phyloP scores from a whole-genome alignment of 345 rosid species.

The Aquilaria yunnanensis region DNA sequence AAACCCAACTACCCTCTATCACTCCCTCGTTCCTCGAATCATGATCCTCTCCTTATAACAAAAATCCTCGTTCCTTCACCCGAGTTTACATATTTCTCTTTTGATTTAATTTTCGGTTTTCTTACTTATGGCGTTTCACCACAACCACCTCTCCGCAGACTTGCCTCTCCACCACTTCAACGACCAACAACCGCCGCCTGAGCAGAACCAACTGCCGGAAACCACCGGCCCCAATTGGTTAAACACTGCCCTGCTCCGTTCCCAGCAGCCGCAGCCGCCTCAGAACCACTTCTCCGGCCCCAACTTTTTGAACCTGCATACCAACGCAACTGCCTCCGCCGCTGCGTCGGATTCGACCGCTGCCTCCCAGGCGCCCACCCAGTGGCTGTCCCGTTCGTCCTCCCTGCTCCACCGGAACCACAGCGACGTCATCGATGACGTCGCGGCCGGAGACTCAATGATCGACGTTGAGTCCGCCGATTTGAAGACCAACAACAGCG shows the following conservation, averaged over 20 bases:
- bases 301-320: slow-evolving; percentile 81
- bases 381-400: slow-evolving; percentile 79
- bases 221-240: slow-evolving; percentile 74
- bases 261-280: slow-evolving; percentile 34
- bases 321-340: slow-evolving; percentile 31
- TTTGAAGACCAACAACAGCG: slow-evolving; percentile 28
- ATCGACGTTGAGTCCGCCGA: slow-evolving; percentile 43
- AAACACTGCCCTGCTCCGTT: slow-evolving; percentile 75
- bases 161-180: slow-evolving; percentile 75
- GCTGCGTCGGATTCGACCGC: slow-evolving; percentile 34
- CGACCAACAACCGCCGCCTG: slow-evolving; percentile 42
- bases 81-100: no score
- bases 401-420: slow-evolving; percentile 37
- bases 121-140: slow-evolving; percentile 66
- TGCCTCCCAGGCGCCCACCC: slow-evolving; percentile 38
- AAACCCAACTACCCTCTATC: not conserved
- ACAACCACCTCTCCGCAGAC: slow-evolving; percentile 63
- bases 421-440: slow-evolving; percentile 59
- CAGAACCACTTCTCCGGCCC: slow-evolving; percentile 38
- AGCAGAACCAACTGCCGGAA: slow-evolving; percentile 35
- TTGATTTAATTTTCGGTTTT: no score
- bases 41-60: slow-evolving; percentile 24
- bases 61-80: no score
- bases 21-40: slow-evolving; percentile 13
- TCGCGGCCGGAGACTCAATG: slow-evolving; percentile 37